A percentile compares a stretch with the other conserved stretches of the same genome.
These are phyloP conservation scores for Trichoderma atroviride DNA, from an alignment of 2,329 filamentous ascomycete genomes.

Conservation along the genomic window DNA sequence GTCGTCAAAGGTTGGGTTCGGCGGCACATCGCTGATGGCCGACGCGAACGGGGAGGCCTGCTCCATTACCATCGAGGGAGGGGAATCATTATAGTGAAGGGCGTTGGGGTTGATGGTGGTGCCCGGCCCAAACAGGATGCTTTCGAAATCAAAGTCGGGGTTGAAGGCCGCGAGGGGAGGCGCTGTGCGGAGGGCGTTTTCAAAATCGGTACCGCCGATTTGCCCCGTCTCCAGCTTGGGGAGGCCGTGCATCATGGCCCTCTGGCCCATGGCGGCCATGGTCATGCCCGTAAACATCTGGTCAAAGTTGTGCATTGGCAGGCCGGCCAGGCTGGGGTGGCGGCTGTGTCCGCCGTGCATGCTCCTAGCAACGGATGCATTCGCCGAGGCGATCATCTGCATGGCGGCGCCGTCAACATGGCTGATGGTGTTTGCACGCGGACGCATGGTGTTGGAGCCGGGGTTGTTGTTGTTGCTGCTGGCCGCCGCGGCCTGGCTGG, in stretches of 20 bases:
- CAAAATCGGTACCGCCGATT: constrained; percentile 67
- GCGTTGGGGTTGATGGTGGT: constrained; percentile 71
- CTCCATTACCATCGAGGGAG: constrained; percentile 66
- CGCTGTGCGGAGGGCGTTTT: constrained; percentile 75
- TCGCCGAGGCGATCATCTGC: constrained; percentile 68
- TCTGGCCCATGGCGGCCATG: constrained; percentile 63
- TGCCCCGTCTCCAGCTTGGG: constrained; percentile 81
- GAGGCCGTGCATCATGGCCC: constrained; percentile 68
- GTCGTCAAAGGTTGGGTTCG: constrained; percentile 68
- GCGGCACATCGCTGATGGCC: constrained; percentile 60
- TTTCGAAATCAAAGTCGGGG: constrained; percentile 52
- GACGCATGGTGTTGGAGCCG: constrained; percentile 67
- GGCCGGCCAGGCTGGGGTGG: constrained; percentile 72
- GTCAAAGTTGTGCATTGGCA: constrained; percentile 61
- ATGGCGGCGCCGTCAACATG: constrained; percentile 81
- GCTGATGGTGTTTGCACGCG: constrained; percentile 93
- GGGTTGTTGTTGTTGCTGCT: constrained; percentile 43
- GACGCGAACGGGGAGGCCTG: constrained; percentile 62
- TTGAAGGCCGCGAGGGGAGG: constrained; percentile 66
- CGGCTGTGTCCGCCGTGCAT: constrained; percentile 64
- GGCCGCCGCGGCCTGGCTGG: constrained; percentile 46
- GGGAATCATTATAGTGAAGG: constrained; percentile 82
- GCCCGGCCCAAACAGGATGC: constrained; percentile 68
- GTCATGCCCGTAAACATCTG: constrained; percentile 76
- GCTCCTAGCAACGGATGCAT: constrained; percentile 53